Percentiles rank a stretch among this genome's conserved stretches.
These are phyloP conservation scores for Eucalyptus caleyi DNA, from an alignment of 345 rosid species.

Conservation along the genomic window DNA sequence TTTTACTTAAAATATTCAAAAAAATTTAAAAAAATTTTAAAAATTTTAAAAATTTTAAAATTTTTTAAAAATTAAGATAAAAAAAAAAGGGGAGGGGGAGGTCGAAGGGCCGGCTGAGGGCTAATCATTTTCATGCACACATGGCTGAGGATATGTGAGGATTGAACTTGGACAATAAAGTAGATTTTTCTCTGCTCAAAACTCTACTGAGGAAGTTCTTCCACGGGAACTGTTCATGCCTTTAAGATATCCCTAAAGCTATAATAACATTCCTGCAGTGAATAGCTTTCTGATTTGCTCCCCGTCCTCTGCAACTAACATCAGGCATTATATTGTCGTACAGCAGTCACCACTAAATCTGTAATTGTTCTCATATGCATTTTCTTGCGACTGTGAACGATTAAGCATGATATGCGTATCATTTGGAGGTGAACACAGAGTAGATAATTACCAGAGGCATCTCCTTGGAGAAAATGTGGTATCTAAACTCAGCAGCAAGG, in stretches of 20 bases:
- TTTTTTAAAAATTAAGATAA: too few relatives aligned
- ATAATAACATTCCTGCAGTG: not conserved
- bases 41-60: too few relatives aligned
- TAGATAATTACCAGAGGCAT: conserved; percentile 60
- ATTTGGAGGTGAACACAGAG: not conserved
- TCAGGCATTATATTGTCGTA: not conserved
- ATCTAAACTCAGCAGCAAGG: conserved; percentile 80
- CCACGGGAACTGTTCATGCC: not conserved
- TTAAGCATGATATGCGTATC: not conserved
- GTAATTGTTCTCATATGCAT: not conserved
- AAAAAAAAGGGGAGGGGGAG: too few relatives aligned
- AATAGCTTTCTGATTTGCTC: not conserved
- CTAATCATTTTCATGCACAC: not conserved
- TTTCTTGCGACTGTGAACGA: not conserved
- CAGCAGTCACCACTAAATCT: not conserved
- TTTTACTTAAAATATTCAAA: too few relatives aligned
- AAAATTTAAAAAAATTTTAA: too few relatives aligned
- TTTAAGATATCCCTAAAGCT: not conserved
- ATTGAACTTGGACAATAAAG: not conserved
- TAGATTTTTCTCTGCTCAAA: not conserved
- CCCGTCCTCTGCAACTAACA: not conserved
- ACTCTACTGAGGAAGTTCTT: not conserved
- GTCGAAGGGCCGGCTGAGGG: too few relatives aligned
- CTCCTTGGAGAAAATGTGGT: conserved; percentile 89
- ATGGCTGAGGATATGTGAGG: not conserved